Evolutionary conservation across 2,329 filamentous ascomycete species (phyloP), one percentile per base, ranked within the genome.

Genomic region (Alternaria infectoria): DNA sequence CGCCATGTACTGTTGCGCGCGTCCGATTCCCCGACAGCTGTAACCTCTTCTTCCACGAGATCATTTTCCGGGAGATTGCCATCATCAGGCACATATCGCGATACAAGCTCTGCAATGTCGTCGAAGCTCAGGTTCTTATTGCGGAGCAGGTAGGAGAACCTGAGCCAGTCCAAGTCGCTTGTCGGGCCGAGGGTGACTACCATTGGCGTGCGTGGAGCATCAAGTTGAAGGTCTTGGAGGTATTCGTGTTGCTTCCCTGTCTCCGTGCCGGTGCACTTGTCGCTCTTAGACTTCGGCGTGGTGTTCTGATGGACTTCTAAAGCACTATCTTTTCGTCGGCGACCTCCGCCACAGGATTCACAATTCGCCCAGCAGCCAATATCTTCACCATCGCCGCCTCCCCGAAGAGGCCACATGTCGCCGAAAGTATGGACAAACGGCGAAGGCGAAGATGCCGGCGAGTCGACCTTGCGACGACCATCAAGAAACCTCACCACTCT

Each of bases 111-210:
- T 32, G 32, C 51, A 19, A 57, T 61, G 9, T 61, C 58, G 52
- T 57, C 58, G 5, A 61, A 57, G 25, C 52, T 57, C 19, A 56
- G 25, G 21, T 57, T 32, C 11, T 57, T 56, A 9, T 61, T 57
- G 7, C 45, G 52, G 4, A 61, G 26, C 30, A 61, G 25, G 30
- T 44, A 56, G 44, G 45, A 61, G 26, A 50, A 56, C 6, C 44
- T 36, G 11, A 57, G 32, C 45, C 58, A 57, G n/a, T 61, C 58
- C 25, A 56, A 8, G 11, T 57, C 51, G 17, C 43, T 17, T 23
- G 44, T 40, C 32, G 51, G 32, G 10, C 58, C 52, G 25, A 61
- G 19, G 6, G 51, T 36, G 23, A 44, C 30, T 17, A 15, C 17
- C 19, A 45, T 21, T n/a, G 58, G 52, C 11, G 45, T 50, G 12